phyloP scores from a whole-genome alignment of 768 basidiomycete species.

The Inosperma sp. region DNA sequence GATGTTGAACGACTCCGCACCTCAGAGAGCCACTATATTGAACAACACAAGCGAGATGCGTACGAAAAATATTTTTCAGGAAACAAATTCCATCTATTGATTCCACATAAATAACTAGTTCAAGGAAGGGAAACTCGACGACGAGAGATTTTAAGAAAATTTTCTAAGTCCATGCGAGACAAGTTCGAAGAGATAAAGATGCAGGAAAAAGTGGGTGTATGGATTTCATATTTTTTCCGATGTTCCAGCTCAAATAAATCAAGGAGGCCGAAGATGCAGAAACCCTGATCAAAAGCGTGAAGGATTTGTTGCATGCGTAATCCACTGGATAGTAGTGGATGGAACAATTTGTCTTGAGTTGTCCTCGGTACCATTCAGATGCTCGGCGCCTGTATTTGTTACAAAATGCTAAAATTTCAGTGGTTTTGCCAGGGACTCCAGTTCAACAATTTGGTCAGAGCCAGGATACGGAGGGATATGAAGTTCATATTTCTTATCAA shows the following conservation, averaged over 20 bases:
- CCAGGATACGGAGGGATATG: constrained; percentile 82
- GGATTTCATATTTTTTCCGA: background rate
- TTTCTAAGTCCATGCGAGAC: constrained; percentile 19
- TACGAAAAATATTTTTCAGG: too few species aligned
- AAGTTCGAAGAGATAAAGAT: constrained; percentile 21
- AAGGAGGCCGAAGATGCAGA: constrained; percentile 23
- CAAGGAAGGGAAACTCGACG: constrained; percentile 12
- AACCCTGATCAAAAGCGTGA: constrained; percentile 17
- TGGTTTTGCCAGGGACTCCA: constrained; percentile 27
- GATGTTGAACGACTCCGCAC: too few species aligned
- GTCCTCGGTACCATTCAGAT: too few species aligned
- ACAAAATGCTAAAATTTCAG: too few species aligned
- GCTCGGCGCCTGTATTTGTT: too few species aligned
- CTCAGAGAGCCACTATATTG: too few species aligned
- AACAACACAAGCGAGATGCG: too few species aligned
- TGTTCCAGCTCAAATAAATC: background rate
- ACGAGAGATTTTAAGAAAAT: constrained; percentile 15
- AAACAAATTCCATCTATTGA: background rate
- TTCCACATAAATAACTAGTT: constrained; percentile 10
- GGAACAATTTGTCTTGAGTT: too few species aligned
- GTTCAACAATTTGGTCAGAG: constrained; percentile 79
- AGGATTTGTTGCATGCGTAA: constrained; percentile 18
- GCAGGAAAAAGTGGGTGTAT: constrained; percentile 19
- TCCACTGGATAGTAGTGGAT: too few species aligned
- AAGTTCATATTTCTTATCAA: constrained; percentile 72